Evolutionary conservation across 345 rosid genomes (phyloP).

Genomic region (Salix caprea): DNA sequence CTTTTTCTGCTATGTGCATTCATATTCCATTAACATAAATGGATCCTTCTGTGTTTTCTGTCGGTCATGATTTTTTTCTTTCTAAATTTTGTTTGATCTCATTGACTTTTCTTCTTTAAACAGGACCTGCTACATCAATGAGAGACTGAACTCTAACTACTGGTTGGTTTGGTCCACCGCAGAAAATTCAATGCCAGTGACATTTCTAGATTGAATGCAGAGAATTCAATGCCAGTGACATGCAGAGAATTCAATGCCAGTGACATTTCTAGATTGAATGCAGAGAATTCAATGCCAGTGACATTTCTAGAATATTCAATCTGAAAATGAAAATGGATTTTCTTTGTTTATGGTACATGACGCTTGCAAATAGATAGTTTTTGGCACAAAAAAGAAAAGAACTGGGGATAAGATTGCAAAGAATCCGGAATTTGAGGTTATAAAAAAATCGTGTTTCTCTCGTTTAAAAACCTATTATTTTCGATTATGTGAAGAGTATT

Average conservation of each 20-base stretch:
- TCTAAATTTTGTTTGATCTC: background rate
- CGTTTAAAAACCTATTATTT: too few species aligned
- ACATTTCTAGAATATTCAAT: too few species aligned
- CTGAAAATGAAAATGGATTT: background rate
- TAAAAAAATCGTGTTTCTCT: too few species aligned
- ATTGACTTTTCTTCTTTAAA: too few species aligned
- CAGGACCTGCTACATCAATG: background rate
- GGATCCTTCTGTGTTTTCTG: constrained; percentile 12
- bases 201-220: too few species aligned
- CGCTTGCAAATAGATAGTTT: too few species aligned
- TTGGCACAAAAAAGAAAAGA: too few species aligned
- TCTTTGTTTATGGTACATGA: too few species aligned
- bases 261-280: background rate
- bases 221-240: background rate
- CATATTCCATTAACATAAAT: constrained; percentile 19
- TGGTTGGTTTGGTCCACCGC: too few species aligned
- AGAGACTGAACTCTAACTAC: background rate
- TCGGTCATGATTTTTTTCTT: background rate
- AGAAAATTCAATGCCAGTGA: background rate
- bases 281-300: background rate
- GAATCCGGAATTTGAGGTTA: too few species aligned
- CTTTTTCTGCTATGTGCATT: constrained; percentile 33
- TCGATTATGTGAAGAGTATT: too few species aligned
- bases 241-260: background rate
- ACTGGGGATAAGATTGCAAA: too few species aligned